A percentile compares a stretch with the other conserved stretches of the same genome.
phyloP scores from a whole-genome alignment of 1,284 basidiomycete genomes.

The Apiotrichum sp. region DNA sequence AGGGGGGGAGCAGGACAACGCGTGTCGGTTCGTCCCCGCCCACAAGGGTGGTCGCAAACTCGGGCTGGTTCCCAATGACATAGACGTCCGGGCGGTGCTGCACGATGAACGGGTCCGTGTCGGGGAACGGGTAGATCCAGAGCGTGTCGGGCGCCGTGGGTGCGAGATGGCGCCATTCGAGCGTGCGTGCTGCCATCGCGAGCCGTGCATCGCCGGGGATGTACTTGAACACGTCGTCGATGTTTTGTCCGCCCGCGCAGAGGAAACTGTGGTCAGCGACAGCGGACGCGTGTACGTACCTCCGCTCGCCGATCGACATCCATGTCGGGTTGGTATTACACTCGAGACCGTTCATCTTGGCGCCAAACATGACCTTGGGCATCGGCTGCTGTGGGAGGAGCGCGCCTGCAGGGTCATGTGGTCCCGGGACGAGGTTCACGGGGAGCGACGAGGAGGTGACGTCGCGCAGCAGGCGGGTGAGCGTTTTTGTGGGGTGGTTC shows the following conservation, averaged over 20 bases:
- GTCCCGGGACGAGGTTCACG: constrained; percentile 77
- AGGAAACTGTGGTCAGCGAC: constrained; percentile 58
- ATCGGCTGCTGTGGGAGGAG: constrained; percentile 92
- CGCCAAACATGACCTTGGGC: constrained; percentile 83
- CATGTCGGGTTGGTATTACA: constrained; percentile 89
- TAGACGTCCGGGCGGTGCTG: constrained; percentile 79
- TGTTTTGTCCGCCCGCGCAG: constrained; percentile 79
- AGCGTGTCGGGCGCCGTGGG: constrained; percentile 97
- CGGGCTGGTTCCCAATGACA: constrained; percentile 84
- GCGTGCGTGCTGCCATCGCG: constrained; percentile 67
- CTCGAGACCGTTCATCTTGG: constrained; percentile 58
- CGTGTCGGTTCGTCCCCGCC: constrained; percentile 52
- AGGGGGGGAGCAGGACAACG: constrained; percentile 76
- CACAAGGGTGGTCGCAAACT: constrained; percentile 68
- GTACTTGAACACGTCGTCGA: constrained; percentile 96
- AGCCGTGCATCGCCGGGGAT: constrained; percentile 52
- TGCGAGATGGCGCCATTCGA: constrained; percentile 92
- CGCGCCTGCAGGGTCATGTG: constrained; percentile 75
- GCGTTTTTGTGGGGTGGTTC: constrained; percentile 63
- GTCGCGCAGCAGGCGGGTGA: constrained; percentile 68
- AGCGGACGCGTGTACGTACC: constrained; percentile 40
- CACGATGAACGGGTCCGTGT: constrained; percentile 84
- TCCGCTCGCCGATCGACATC: constrained; percentile 54
- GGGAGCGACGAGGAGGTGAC: constrained; percentile 61
- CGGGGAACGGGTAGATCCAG: constrained; percentile 90